Conservation (phyloP, 495 filamentous ascomycete genomes). For the Cairneyella variabilis region DNA sequence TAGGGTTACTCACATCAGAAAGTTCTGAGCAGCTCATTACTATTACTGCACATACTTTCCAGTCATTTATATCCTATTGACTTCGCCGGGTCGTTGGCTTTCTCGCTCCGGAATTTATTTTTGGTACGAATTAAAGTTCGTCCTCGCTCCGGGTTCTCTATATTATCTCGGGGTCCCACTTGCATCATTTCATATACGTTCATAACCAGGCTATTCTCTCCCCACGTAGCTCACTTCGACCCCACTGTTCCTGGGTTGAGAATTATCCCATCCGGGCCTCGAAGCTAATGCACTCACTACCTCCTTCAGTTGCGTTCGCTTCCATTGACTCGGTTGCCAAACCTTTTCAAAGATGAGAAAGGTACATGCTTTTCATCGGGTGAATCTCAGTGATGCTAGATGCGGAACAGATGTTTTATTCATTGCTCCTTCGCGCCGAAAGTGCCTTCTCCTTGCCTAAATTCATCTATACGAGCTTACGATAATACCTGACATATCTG, state of each 20-base stretch:
- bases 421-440: too few relatives aligned
- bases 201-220: background rate
- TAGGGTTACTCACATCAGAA: too few relatives aligned
- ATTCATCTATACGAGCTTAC: background rate
- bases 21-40: background rate
- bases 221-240: background rate
- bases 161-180: background rate
- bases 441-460: background rate
- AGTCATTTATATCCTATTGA: background rate
- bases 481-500: too few relatives aligned
- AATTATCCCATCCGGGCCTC: too few relatives aligned
- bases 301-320: too few relatives aligned
- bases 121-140: background rate
- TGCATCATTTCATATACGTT: background rate
- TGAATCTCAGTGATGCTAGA: too few relatives aligned
- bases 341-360: too few relatives aligned
- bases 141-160: background rate
- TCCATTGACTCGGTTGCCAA: too few relatives aligned
- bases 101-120: background rate
- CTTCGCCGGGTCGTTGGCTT: background rate
- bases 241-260: too few relatives aligned
- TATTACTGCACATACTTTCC: background rate
- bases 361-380: too few relatives aligned
- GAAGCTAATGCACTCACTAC: too few relatives aligned
- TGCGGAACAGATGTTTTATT: too few relatives aligned